A percentile compares a stretch with the other conserved stretches of the same genome.
These are phyloP conservation scores for Mycena metata DNA, from an alignment of 768 basidiomycete species.

Conservation along the genomic window DNA sequence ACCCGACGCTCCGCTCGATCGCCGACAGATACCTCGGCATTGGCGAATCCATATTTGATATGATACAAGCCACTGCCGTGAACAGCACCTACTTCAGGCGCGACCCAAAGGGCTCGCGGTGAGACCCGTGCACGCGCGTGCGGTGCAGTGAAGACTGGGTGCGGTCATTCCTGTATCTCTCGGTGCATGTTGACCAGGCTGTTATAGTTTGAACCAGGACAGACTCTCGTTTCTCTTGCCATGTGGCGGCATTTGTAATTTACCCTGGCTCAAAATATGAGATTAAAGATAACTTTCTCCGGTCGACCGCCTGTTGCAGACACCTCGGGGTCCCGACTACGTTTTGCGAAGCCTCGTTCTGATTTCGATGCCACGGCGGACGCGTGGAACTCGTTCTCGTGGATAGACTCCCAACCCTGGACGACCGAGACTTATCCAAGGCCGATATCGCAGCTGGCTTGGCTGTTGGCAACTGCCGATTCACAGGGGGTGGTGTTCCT, in stretches of 20 bases:
- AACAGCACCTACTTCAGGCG: conserved; percentile 88
- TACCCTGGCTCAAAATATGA: conserved; percentile 27
- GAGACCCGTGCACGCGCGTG: conserved; percentile 21
- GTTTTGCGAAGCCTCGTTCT: not conserved
- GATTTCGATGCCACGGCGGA: too few relatives aligned
- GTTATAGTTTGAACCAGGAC: not conserved
- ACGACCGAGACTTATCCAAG: too few relatives aligned
- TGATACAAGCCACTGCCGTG: conserved; percentile 87
- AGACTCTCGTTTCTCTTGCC: conserved; percentile 15
- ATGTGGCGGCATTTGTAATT: conserved; percentile 28
- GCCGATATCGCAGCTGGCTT: too few relatives aligned
- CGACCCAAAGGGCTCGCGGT: conserved; percentile 55
- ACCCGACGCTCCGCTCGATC: conserved; percentile 80
- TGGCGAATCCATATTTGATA: conserved; percentile 91
- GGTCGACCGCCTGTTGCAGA: not conserved
- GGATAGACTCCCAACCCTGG: too few relatives aligned
- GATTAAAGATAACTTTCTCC: conserved; percentile 8
- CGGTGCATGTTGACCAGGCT: conserved; percentile 10
- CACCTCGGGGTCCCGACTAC: not conserved
- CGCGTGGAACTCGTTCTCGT: too few relatives aligned
- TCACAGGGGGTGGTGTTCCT: too few relatives aligned
- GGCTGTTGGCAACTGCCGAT: too few relatives aligned
- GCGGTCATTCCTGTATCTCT: not conserved
- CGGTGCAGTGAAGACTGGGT: conserved; percentile 9
- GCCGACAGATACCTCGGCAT: conserved; percentile 87